A percentile compares a stretch with the other conserved stretches of the same genome.
These are phyloP conservation scores for Wickerhamomyces strasburgensis DNA, from an alignment of 805 yeast genomes.

Conservation along the genomic window DNA sequence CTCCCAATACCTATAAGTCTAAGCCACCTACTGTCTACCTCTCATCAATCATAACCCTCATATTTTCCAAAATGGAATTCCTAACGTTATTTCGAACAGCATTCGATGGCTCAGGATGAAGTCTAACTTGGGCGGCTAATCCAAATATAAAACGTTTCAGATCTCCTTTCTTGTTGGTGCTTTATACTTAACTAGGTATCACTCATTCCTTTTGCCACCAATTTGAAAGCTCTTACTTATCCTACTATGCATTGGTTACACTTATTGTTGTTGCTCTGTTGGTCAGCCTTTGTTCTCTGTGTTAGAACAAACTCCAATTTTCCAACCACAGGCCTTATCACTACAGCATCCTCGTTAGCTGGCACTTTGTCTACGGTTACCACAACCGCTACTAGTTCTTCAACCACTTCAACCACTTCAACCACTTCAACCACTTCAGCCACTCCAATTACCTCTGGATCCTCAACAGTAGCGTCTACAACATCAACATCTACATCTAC, in stretches of 20 bases:
- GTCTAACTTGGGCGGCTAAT: too few relatives aligned
- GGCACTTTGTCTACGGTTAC: conserved; percentile 1
- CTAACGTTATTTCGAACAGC: too few relatives aligned
- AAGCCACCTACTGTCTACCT: too few relatives aligned
- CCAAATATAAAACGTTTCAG: too few relatives aligned
- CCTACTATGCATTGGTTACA: background rate
- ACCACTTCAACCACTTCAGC: conserved; percentile 2
- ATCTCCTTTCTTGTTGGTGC: too few relatives aligned
- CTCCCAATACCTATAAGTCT: too few relatives aligned
- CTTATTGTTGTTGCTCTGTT: background rate
- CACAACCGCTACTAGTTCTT: conserved; percentile 6
- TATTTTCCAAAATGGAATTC: too few relatives aligned
- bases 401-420: conserved; percentile 2
- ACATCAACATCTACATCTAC: conserved; percentile 9
- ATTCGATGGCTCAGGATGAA: too few relatives aligned
- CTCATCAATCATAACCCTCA: too few relatives aligned
- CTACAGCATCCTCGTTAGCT: conserved; percentile 11
- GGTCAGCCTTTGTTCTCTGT: background rate
- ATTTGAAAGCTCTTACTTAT: too few relatives aligned
- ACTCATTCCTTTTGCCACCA: too few relatives aligned
- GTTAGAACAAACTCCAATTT: conserved; percentile 18
- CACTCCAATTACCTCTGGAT: conserved; percentile 4
- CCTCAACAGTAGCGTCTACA: conserved; percentile 17
- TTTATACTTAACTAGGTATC: too few relatives aligned
- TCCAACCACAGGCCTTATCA: conserved; percentile 13